A percentile compares a stretch with the other conserved stretches of the same genome.
Evolutionary conservation across 2,329 filamentous ascomycete species (phyloP).

Genomic region (Domatiomyces catenatus): DNA sequence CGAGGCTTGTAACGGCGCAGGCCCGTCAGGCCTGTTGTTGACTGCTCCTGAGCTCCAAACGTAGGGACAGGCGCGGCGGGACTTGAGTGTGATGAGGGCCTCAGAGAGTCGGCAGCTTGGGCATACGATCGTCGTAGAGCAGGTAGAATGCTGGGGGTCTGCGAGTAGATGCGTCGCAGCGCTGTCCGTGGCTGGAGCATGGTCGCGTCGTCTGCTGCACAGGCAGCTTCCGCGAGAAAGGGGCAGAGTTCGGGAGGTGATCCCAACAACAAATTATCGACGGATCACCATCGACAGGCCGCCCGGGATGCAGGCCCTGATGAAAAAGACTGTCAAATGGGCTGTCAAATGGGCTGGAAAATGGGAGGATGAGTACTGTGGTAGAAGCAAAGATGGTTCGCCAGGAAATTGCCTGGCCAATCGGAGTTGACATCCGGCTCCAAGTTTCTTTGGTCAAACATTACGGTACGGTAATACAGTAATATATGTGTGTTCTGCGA

Average conservation of each 20-base stretch:
- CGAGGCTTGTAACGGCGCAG: constrained; percentile 84
- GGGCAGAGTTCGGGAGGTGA: not conserved
- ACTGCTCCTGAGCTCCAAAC: constrained; percentile 9
- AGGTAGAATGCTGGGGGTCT: constrained; percentile 7
- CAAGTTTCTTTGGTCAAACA: too few species aligned
- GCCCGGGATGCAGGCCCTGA: not conserved
- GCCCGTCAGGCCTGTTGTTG: constrained; percentile 28
- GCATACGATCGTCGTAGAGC: constrained; percentile 11
- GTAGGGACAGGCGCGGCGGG: constrained; percentile 3
- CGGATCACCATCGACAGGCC: not conserved
- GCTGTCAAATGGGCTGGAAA: not conserved
- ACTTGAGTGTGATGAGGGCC: constrained; percentile 39
- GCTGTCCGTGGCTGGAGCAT: constrained; percentile 56
- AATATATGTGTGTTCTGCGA: too few species aligned
- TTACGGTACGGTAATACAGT: too few species aligned
- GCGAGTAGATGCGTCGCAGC: constrained; percentile 20
- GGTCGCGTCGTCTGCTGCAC: constrained; percentile 3
- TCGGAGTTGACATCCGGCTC: not conserved
- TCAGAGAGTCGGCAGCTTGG: constrained; percentile 22
- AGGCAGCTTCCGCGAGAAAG: not conserved
- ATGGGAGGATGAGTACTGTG: not conserved
- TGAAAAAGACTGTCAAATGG: not conserved
- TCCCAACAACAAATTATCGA: not conserved
- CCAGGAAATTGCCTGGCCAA: not conserved
- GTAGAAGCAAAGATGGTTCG: not conserved